Conservation (phyloP, 805 yeast genomes). For the Hemisphaericaspora nanyangensis region DNA sequence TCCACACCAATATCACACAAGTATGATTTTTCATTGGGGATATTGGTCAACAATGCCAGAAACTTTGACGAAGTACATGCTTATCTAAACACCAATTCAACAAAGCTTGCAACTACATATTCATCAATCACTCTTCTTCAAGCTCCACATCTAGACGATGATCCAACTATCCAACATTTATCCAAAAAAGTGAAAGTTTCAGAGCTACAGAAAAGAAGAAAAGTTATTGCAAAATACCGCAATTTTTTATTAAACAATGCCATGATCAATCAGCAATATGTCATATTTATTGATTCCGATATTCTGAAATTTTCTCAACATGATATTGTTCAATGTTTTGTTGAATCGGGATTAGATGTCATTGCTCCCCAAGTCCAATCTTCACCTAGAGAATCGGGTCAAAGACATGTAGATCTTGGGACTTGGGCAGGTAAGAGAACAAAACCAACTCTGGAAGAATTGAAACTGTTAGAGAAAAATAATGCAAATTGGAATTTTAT, state of each 20-base stretch:
- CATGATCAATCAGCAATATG: slow-evolving; percentile 25
- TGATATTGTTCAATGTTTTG: slow-evolving; percentile 19
- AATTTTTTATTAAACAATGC: slow-evolving; percentile 28
- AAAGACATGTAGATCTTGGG: neutral
- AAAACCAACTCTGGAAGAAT: slow-evolving; percentile 27
- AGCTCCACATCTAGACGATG: neutral
- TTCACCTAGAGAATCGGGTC: too few relatives aligned
- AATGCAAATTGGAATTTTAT: slow-evolving; percentile 29
- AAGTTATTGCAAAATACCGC: slow-evolving; percentile 31
- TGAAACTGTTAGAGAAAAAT: slow-evolving; percentile 21
- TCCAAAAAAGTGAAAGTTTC: too few relatives aligned
- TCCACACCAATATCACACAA: slow-evolving; percentile 5
- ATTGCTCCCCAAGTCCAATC: slow-evolving; percentile 26
- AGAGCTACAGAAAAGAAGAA: too few relatives aligned
- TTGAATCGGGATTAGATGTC: slow-evolving; percentile 26
- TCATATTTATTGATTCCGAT: slow-evolving; percentile 35
- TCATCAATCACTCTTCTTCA: neutral
- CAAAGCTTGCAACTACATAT: neutral
- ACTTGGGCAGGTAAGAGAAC: slow-evolving; percentile 38
- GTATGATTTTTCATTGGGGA: slow-evolving; percentile 21
- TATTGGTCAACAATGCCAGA: slow-evolving; percentile 23
- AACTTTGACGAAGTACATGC: slow-evolving; percentile 19
- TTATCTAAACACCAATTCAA: neutral
- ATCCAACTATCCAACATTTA: too few relatives aligned
- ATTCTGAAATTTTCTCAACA: slow-evolving; percentile 18